Percentiles rank a stretch among this genome's conserved stretches.
These are phyloP conservation scores for Hydnomerulius pinastri DNA, from an alignment of 768 basidiomycete genomes.

Conservation along the genomic window DNA sequence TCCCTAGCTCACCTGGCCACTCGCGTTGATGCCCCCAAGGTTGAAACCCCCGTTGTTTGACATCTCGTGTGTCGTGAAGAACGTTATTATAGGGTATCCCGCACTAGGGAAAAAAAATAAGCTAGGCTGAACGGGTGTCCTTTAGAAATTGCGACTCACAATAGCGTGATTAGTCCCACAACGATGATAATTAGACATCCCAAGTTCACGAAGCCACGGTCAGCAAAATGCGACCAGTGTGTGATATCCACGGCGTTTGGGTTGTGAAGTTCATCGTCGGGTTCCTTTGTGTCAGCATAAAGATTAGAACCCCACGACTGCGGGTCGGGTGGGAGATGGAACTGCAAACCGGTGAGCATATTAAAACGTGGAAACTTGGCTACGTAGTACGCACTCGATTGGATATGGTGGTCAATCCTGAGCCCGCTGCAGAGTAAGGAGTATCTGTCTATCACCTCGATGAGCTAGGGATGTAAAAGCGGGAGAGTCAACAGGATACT, in stretches of 20 bases:
- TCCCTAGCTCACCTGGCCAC: conserved; percentile 57
- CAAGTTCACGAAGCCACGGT: conserved; percentile 69
- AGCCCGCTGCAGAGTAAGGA: conserved; percentile 45
- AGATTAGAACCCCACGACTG: conserved; percentile 65
- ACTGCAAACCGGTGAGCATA: conserved; percentile 41
- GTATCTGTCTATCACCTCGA: conserved; percentile 24
- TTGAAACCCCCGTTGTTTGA: conserved; percentile 50
- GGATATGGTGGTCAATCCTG: conserved; percentile 38
- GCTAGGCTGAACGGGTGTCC: not conserved
- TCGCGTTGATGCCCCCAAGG: conserved; percentile 73
- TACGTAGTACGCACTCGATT: conserved; percentile 46
- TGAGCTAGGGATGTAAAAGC: not conserved
- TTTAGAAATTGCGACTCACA: conserved; percentile 45
- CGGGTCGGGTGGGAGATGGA: conserved; percentile 65
- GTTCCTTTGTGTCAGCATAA: conserved; percentile 54
- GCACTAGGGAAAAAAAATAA: conserved; percentile 33
- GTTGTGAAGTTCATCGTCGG: conserved; percentile 75
- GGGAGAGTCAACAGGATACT: not conserved
- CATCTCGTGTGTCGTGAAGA: conserved; percentile 30
- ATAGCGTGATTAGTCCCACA: conserved; percentile 49
- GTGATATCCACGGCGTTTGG: conserved; percentile 45
- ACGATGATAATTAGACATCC: conserved; percentile 66
- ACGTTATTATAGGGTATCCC: conserved; percentile 45
- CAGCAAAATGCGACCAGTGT: conserved; percentile 46
- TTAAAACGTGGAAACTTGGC: not conserved